Evolutionary conservation across 148 eudicot species (phyloP).

Genomic region (Pouteria glomerata): DNA sequence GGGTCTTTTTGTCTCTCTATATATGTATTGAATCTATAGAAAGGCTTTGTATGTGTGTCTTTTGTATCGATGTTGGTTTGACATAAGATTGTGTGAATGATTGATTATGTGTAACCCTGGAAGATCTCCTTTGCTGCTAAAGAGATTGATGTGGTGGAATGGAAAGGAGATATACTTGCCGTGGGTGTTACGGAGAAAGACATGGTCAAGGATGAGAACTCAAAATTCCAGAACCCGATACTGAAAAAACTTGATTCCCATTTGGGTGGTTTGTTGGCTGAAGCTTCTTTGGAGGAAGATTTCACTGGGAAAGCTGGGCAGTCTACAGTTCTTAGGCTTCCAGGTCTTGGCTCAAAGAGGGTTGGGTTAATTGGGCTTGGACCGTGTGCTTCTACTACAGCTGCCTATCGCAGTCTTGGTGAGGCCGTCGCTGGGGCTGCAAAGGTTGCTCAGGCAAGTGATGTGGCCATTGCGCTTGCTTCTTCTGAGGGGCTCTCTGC

Average conservation of each 20-base stretch:
- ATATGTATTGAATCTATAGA: neutral
- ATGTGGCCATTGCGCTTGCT: constrained; percentile 69
- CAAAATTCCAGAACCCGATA: constrained; percentile 57
- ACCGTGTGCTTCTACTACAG: constrained; percentile 28
- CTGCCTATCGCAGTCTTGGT: constrained; percentile 65
- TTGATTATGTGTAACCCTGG: constrained; percentile 8
- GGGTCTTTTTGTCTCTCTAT: neutral
- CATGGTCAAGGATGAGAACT: constrained; percentile 58
- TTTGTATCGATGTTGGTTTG: neutral
- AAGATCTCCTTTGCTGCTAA: constrained; percentile 77
- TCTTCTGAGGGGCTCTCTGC: constrained; percentile 58
- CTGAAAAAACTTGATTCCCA: constrained; percentile 60
- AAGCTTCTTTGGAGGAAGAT: constrained; percentile 82
- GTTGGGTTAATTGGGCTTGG: constrained; percentile 81
- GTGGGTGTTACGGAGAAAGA: constrained; percentile 92
- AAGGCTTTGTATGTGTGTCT: neutral
- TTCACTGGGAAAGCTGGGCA: constrained; percentile 83
- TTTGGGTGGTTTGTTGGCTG: constrained; percentile 68
- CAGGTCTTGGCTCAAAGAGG: constrained; percentile 78
- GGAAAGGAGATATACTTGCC: constrained; percentile 94
- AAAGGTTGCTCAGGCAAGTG: constrained; percentile 66
- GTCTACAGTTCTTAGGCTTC: constrained; percentile 68
- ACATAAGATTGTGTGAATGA: neutral
- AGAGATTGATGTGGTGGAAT: constrained; percentile 73
- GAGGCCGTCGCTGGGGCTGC: constrained; percentile 81